Evolutionary conservation across 306 rosid species (phyloP), one percentile per base, ranked within the genome.

Genomic region (Glycine soja): DNA sequence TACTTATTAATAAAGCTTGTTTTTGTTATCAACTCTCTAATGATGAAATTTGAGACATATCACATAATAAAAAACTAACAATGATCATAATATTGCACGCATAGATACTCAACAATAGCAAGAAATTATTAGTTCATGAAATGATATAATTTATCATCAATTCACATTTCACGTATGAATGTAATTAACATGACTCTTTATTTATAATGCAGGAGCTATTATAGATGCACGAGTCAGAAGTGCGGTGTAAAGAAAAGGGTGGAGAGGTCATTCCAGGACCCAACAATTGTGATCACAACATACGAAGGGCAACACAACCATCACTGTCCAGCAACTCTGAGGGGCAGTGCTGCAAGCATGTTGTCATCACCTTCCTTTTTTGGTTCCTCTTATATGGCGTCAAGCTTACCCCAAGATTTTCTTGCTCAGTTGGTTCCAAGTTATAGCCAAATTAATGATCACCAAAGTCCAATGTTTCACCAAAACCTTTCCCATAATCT

Each of bases 221-320:
- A 94, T n/a, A 88, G 97, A 82, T 94, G 98, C 88, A 94, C 98
- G 0, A 90, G 87, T 53, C 95, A 90, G 68, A 94, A 89, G 70
- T 94, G 98, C 81, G 12, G 15, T 1, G 98, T 94, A 80, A 94
- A 94, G 85, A 94, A 94, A 70, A 88, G 95, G 6, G 98, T 92
- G 15, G 98, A 94, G 75, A 90, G 98, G 47, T 90, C 95, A 82
- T 90, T 81, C 85, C 91, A 92, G 75, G 94, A 94, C 72, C 92
- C 97, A 15, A 14, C 92, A 4, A 81, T 84, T 14, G 97, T 94
- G 85, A 86, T 94, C 84, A 92, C 98, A 70, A 94, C 98, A 32
- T 94, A 94, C 15, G 98, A 94, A 85, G 98, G 98, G 15, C 90
- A 90, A 79, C 98, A 94, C 86, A 92, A 83, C 85, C 98, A 94